A percentile compares a stretch with the other conserved stretches of the same genome.
These are phyloP conservation scores for Monosporascus sp. DNA, from an alignment of 2,329 filamentous ascomycete genomes.

Conservation along the genomic window DNA sequence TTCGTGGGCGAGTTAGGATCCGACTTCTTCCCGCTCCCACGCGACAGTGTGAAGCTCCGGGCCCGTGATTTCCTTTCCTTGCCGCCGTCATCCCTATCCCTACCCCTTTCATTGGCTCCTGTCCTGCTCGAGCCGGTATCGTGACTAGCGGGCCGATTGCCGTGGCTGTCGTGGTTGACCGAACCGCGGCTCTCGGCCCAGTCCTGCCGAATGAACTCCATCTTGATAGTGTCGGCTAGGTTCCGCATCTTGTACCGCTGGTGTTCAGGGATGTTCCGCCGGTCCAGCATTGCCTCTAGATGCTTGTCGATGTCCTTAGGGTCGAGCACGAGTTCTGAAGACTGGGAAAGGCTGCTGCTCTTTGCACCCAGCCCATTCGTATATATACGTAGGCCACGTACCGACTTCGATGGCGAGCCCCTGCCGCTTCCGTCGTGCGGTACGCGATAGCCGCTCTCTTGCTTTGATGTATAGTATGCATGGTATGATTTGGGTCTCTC, in stretches of 20 bases:
- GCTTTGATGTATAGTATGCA: constrained; percentile 23
- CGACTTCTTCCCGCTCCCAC: constrained; percentile 44
- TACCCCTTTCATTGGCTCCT: constrained; percentile 25
- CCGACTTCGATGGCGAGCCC: constrained; percentile 31
- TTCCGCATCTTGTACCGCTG: constrained; percentile 94
- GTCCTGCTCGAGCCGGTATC: constrained; percentile 37
- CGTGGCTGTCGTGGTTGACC: constrained; percentile 37
- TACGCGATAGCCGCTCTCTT: constrained; percentile 13
- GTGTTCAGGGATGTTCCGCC: constrained; percentile 88
- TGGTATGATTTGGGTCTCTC: constrained; percentile 50
- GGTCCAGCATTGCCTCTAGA: constrained; percentile 65
- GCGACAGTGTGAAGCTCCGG: constrained; percentile 73
- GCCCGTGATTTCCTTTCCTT: constrained; percentile 61
- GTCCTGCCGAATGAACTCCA: constrained; percentile 90
- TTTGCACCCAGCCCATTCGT: constrained; percentile 34
- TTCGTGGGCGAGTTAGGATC: constrained; percentile 68
- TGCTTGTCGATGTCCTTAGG: constrained; percentile 52
- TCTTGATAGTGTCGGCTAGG: constrained; percentile 84
- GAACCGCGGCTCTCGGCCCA: constrained; percentile 63
- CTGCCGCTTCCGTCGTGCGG: constrained; percentile 17
- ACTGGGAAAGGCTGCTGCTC: constrained; percentile 34
- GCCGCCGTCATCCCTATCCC: constrained; percentile 35
- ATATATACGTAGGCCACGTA: constrained; percentile 36
- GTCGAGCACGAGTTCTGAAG: constrained; percentile 48
- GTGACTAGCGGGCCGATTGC: no score